Percentiles rank a stretch among this genome's conserved stretches.
These are phyloP conservation scores for Lactarius akahatsu DNA, from an alignment of 768 basidiomycete genomes.

Conservation along the genomic window DNA sequence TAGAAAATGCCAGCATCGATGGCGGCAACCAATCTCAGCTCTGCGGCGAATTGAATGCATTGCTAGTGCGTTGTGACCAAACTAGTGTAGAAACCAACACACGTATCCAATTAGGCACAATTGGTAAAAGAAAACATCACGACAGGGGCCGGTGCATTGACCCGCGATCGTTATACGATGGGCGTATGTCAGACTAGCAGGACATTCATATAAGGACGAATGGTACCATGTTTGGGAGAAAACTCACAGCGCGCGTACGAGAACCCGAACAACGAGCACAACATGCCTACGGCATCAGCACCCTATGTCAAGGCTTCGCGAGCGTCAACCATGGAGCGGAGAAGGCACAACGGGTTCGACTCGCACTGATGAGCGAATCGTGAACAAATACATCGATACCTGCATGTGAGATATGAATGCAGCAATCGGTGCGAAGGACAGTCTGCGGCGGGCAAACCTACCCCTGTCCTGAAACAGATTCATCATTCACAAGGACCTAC, in stretches of 20 bases:
- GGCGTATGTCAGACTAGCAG: slow-evolving; percentile 56
- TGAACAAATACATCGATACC: slow-evolving; percentile 77
- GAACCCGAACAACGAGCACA: slow-evolving; percentile 74
- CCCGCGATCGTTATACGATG: slow-evolving; percentile 69
- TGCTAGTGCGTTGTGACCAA: slow-evolving; percentile 13
- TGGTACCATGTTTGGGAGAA: not conserved
- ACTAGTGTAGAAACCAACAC: not conserved
- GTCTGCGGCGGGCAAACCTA: slow-evolving; percentile 21
- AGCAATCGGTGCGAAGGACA: slow-evolving; percentile 16
- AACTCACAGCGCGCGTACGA: slow-evolving; percentile 68
- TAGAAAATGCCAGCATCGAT: slow-evolving; percentile 85
- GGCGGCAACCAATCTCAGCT: slow-evolving; percentile 65
- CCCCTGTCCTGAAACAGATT: slow-evolving; percentile 70
- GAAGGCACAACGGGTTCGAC: slow-evolving; percentile 32
- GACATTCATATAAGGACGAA: slow-evolving; percentile 14
- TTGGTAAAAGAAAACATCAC: slow-evolving; percentile 81
- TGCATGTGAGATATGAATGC: slow-evolving; percentile 20
- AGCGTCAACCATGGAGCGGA: slow-evolving; percentile 8
- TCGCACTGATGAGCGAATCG: slow-evolving; percentile 74
- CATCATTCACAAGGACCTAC: slow-evolving; percentile 45
- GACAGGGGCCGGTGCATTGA: slow-evolving; percentile 72
- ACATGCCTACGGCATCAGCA: slow-evolving; percentile 72
- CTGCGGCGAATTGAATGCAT: slow-evolving; percentile 37
- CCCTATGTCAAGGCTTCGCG: slow-evolving; percentile 69
- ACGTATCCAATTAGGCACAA: slow-evolving; percentile 57